A percentile compares a stretch with the other conserved stretches of the same genome.
phyloP scores from a whole-genome alignment of 768 basidiomycete genomes.

The Kwoniella mangroviensis region DNA sequence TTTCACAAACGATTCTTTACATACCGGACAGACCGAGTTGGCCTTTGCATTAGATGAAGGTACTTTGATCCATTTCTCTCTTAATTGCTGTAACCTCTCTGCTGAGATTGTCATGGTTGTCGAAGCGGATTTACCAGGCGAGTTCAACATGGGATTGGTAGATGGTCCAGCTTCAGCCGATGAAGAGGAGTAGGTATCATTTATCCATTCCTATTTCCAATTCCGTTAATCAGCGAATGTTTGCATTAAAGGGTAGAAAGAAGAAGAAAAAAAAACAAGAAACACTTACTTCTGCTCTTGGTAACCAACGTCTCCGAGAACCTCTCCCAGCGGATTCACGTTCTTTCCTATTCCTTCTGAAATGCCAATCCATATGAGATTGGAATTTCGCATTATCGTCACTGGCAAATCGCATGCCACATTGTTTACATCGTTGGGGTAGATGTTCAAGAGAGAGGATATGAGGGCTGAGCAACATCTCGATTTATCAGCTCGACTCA shows the following conservation, averaged over 20 bases:
- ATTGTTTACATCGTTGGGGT: slow-evolving; percentile 87
- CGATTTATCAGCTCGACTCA: neutral
- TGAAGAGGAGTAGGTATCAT: slow-evolving; percentile 60
- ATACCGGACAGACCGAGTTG: slow-evolving; percentile 88
- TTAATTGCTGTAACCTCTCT: slow-evolving; percentile 73
- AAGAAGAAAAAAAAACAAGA: slow-evolving; percentile 1
- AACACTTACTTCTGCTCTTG: slow-evolving; percentile 72
- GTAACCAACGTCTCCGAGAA: slow-evolving; percentile 88
- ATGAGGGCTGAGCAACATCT: slow-evolving; percentile 18
- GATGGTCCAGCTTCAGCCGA: slow-evolving; percentile 46
- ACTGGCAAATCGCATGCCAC: slow-evolving; percentile 83
- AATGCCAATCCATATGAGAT: slow-evolving; percentile 94
- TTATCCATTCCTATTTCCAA: slow-evolving; percentile 77
- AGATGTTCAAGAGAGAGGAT: slow-evolving; percentile 62
- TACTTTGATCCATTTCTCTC: slow-evolving; percentile 73
- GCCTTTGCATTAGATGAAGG: slow-evolving; percentile 77
- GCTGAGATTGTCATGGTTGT: slow-evolving; percentile 64
- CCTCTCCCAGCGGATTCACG: slow-evolving; percentile 72
- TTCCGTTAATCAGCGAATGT: no score
- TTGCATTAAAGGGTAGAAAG: no score
- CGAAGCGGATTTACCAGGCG: slow-evolving; percentile 34
- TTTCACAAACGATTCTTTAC: slow-evolving; percentile 88
- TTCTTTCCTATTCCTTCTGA: slow-evolving; percentile 74
- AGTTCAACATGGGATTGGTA: slow-evolving; percentile 5
- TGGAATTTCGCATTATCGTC: slow-evolving; percentile 73